These are phyloP conservation scores for Chondrostereum purpureum DNA, from an alignment of 1,284 basidiomycete genomes.

Conservation along the genomic window DNA sequence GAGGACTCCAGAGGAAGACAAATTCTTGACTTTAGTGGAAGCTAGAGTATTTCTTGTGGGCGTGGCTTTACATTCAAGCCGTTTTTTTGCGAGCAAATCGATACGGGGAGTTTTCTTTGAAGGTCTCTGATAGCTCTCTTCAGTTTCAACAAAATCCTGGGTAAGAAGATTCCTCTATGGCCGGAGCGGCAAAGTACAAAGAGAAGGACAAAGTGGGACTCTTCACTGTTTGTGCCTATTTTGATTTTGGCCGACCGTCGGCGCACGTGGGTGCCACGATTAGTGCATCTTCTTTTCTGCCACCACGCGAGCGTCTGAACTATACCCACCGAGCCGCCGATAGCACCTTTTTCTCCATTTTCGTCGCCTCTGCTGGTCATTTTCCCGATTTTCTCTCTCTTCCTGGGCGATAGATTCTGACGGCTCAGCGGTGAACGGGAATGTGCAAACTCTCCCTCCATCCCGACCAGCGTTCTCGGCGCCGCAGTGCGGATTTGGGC, in stretches of 20 bases:
- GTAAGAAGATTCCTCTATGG: no score
- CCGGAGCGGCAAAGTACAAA: no score
- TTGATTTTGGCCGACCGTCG: not conserved
- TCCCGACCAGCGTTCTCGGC: conserved; percentile 17
- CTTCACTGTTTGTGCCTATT: no score
- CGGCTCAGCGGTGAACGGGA: not conserved
- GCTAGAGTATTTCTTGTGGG: no score
- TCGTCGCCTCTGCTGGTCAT: not conserved
- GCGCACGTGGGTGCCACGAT: not conserved
- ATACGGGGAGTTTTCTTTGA: no score
- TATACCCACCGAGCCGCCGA: not conserved
- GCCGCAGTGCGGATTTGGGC: conserved; percentile 79
- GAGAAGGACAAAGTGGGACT: no score
- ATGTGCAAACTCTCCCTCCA: not conserved
- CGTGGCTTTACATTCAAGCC: no score
- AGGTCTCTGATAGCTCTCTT: no score
- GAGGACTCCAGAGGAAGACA: no score
- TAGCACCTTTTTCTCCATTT: not conserved
- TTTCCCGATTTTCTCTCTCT: not conserved
- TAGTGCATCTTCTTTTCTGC: not conserved
- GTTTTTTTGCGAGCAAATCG: no score
- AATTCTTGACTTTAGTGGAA: no score
- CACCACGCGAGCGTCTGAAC: not conserved
- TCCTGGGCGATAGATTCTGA: not conserved
- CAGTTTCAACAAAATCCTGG: no score